Conservation (phyloP, 805 yeast genomes). For the Nakazawaea sp. region DNA sequence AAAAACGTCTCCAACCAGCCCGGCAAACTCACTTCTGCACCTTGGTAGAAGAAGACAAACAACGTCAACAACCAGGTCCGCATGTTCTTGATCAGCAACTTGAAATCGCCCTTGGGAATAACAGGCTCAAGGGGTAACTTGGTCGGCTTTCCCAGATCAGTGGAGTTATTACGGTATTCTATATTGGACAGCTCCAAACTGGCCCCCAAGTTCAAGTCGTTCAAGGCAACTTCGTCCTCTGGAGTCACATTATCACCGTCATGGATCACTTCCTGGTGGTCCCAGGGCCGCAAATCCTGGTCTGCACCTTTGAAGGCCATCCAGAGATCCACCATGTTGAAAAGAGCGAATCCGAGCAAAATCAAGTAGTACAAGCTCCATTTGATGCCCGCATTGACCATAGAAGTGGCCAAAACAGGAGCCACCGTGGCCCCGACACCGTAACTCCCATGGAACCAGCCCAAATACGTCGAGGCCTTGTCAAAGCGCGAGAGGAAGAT, state of each 20-base stretch:
- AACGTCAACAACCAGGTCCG: conserved; percentile 42
- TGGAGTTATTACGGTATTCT: neutral
- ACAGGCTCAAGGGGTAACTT: conserved; percentile 13
- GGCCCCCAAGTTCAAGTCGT: conserved; percentile 10
- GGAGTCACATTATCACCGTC: conserved; percentile 2
- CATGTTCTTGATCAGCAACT: conserved; percentile 30
- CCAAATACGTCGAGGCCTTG: conserved; percentile 51
- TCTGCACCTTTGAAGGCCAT: conserved; percentile 44
- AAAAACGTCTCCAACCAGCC: conserved; percentile 68
- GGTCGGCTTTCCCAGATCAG: neutral
- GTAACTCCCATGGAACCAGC: conserved; percentile 59
- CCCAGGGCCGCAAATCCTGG: conserved; percentile 33
- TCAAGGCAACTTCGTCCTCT: conserved; percentile 14
- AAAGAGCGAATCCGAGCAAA: conserved; percentile 31
- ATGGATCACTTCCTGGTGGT: conserved; percentile 18
- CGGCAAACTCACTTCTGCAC: conserved; percentile 62
- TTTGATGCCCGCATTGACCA: conserved; percentile 38
- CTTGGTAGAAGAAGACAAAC: conserved; percentile 57
- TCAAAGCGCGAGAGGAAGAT: conserved; percentile 42
- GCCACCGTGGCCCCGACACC: conserved; percentile 69
- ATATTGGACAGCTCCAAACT: conserved; percentile 4
- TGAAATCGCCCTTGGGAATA: conserved; percentile 23
- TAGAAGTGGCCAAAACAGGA: conserved; percentile 55
- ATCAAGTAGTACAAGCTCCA: conserved; percentile 54
- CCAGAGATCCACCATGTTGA: conserved; percentile 27